Evolutionary conservation across 2,329 filamentous ascomycete genomes (phyloP), one percentile per base, ranked within the genome.

Genomic region (Gliomastix tumulicola): DNA sequence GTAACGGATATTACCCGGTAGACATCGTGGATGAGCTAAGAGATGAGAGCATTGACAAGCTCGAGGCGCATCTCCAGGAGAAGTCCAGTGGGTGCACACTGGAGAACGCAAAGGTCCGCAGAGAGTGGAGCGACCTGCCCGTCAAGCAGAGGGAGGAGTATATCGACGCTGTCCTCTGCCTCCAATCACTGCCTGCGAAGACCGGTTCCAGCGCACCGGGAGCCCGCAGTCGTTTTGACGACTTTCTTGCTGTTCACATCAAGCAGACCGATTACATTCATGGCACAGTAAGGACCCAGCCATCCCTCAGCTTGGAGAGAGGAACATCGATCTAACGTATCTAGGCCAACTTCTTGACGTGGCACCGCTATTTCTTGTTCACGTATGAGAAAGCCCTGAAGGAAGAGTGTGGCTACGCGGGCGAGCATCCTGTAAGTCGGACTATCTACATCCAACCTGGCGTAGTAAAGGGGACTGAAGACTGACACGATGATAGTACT

Each of bases 401-500:
- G 16, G 47, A 54, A 2, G 65, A 68, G 43, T 68, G 65, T 41
- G 58, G 56, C 6, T 68, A 65, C 43, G 49, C 39, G 7, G 58
- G 58, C 8, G 49, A 46, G 35, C 57, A 60, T 30, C 58, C 58
- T 4, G 48, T 49, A 36, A 37, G 38, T 23, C 10, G 32, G 4
- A n/a, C n/a, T n/a, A n/a, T n/a, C n/a, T n/a, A n/a, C n/a, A n/a
- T n/a, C n/a, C n/a, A n/a, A n/a, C n/a, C n/a, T n/a, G n/a, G n/a
- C n/a, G n/a, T n/a, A n/a, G n/a, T n/a, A n/a, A n/a, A n/a, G n/a
- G n/a, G n/a, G n/a, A n/a, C n/a, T n/a, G n/a, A 7, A 12, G 9
- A 5, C 6, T 6, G n/a, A n/a, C n/a, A n/a, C n/a, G n/a, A n/a
- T 31, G 10, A 17, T 57, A 65, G 50, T 74, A 73, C 54, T 67